Base-by-base conservation (phyloP, 2,329 filamentous ascomycete genomes). In the Amauroascus verrucosus region DNA sequence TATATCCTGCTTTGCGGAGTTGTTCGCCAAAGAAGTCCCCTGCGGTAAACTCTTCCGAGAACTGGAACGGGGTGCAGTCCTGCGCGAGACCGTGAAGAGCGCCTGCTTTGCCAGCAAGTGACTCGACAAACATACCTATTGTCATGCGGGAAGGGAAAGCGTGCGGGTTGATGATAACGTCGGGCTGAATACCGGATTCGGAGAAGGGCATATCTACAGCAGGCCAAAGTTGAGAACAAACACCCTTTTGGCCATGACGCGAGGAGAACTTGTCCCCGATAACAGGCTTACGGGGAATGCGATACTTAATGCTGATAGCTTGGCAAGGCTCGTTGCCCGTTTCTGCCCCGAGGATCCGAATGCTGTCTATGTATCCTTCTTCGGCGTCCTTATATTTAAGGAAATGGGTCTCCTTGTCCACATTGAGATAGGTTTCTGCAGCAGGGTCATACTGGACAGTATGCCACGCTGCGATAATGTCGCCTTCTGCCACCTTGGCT, bases 251-350 rank as follows among this genome's bases (percentile, higher is more conserved):
- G 57, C 93, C 93, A 77, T 98, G 93, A 58, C 93, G 85, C 46
- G 93, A 98, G 9, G 93, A 97, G 75, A 98, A 98, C 72, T 98
- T 98, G 78, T 98, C 93, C 69, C 93, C 93, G 56, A 98, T 96
- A 61, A 95, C 79, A 6, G 93, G 93, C 16, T 86, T 83, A 63
- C 93, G 85, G 38, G 93, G 91, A 58, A 97, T 80, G 33, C 93
- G 86, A 63, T 95, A 85, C 72, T 96, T 97, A 75, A 98, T 81
- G 56, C 88, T 94, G 62, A 98, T 78, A 13, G 85, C 84, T 72
- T 97, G 91, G 59, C 85, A 82, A 2, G 88, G 88, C 66, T 95
- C 88, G 53, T 79, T 82, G 58, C 87, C 89, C 40, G 79, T 82
- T 65, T 97, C 91, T 55, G 84, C 84, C 56, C 93, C 91, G 58